These are phyloP conservation scores for Carex pumila DNA, from an alignment of 176 grass and related monocot genomes.

Conservation along the genomic window DNA sequence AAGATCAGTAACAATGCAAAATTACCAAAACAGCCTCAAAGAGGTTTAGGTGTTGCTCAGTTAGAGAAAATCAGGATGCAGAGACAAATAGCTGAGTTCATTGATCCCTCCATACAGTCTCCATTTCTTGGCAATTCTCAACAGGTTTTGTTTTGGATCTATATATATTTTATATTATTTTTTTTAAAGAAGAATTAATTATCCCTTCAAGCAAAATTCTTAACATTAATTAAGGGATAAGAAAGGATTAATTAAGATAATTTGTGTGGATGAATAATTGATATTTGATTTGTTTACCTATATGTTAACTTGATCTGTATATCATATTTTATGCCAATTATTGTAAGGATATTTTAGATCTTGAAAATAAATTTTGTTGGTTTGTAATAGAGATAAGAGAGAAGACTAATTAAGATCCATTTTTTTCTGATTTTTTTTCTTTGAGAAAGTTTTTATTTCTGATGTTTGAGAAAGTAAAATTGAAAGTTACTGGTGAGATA, in stretches of 20 bases:
- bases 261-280: background rate
- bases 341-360: background rate
- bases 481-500: background rate
- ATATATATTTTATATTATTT: background rate
- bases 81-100: slow-evolving; percentile 62
- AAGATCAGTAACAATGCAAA: slow-evolving; percentile 2
- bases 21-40: slow-evolving; percentile 43
- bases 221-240: too few species aligned
- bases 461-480: background rate
- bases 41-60: slow-evolving; percentile 70
- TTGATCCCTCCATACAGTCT: slow-evolving; percentile 37
- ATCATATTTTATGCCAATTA: background rate
- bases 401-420: background rate
- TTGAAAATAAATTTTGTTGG: too few species aligned
- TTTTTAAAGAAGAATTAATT: background rate
- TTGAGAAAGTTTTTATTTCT: background rate
- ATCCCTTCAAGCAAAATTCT: background rate
- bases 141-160: slow-evolving; percentile 6
- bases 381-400: background rate
- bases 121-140: slow-evolving; percentile 9
- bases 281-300: background rate
- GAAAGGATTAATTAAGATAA: background rate
- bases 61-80: slow-evolving; percentile 79
- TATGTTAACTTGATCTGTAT: background rate
- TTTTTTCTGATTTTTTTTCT: too few species aligned